Evolutionary conservation across 2,329 filamentous ascomycete genomes (phyloP), one percentile per base, ranked within the genome.

Genomic region (Sclerotinia nivalis): DNA sequence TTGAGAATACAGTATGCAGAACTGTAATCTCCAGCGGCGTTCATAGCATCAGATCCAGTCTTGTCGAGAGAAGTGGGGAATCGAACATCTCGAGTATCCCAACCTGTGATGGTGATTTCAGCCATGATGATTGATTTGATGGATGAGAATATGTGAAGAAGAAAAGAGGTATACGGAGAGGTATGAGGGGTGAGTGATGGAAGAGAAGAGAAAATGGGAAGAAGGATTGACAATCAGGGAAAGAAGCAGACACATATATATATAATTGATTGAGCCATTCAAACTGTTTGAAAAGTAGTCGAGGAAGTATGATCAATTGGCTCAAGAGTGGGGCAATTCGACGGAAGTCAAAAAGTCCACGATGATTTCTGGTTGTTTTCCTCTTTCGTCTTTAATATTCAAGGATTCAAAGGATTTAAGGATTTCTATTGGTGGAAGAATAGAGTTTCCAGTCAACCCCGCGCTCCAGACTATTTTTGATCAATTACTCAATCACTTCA

Each of bases 11-110:
- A 97, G 84, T 97, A 97, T n/a, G 94, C 93, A 18, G 93, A 86
- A 1, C 93, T 97, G 82, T 97, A 97, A 81, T 97, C 93, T 72
- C 93, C 92, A 2, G 93, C 93, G 4, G 92, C 91, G 79, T 97
- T 97, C 94, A 97, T 97, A 77, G 93, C 94, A 87, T 97, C 94
- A 12, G 93, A 96, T 77, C 93, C 93, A n/a, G 93, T 97, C 83
- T 95, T 96, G 82, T 97, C 93, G 72, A 97, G 88, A 54, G 93
- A 97, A n/a, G 93, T 97, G 80, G 91, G 91, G 79, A 93, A 93
- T 75, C 91, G 88, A 79, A 93, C 89, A 82, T 93, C 91, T 78
- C 89, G 86, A 71, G 89, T 91, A 74, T 82, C 83, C 84, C 88
- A 93, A 73, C 89, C 87, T 68, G 89, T 93, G 78, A 93, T 92